phyloP scores from a whole-genome alignment of 768 basidiomycete genomes.

The Hysterangium stoloniferum region DNA sequence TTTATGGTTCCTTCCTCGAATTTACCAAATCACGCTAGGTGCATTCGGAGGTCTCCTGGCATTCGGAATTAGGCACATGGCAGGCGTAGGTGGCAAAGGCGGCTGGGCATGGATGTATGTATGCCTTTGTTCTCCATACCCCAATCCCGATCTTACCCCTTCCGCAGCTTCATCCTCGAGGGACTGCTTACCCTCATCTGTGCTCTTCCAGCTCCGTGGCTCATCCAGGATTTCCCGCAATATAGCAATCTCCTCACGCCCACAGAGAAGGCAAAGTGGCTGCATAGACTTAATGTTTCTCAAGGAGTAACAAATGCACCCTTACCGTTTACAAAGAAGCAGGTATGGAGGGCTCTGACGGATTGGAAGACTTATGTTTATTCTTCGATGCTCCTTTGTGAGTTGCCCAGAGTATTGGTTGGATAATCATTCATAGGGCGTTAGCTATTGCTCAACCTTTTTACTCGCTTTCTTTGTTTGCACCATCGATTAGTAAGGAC shows the following conservation, averaged over 20 bases:
- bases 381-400: constrained; percentile 12
- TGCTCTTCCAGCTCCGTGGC: constrained; percentile 16
- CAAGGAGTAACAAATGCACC: constrained; percentile 29
- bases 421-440: constrained; percentile 20
- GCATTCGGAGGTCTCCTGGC: constrained; percentile 20
- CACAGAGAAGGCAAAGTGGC: constrained; percentile 25
- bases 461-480: constrained; percentile 30
- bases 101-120: constrained; percentile 22
- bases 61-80: constrained; percentile 21
- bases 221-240: constrained; percentile 36
- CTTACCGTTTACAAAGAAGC: constrained; percentile 22
- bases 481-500: constrained; percentile 30
- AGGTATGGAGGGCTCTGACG: constrained; percentile 20
- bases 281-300: constrained; percentile 26
- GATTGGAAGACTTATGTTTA: constrained; percentile 22
- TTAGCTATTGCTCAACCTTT: constrained; percentile 32
- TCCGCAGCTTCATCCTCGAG: constrained; percentile 17
- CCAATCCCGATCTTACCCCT: not conserved
- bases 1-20: not conserved
- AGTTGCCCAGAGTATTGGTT: not conserved
- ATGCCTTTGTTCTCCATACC: too few relatives aligned
- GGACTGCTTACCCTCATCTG: constrained; percentile 29
- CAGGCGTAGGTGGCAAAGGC: constrained; percentile 17
- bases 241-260: constrained; percentile 28
- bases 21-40: constrained; percentile 6